Percentiles rank a stretch among this genome's conserved stretches.
phyloP scores from a whole-genome alignment of 768 basidiomycete genomes.

The Mrakia frigida region DNA sequence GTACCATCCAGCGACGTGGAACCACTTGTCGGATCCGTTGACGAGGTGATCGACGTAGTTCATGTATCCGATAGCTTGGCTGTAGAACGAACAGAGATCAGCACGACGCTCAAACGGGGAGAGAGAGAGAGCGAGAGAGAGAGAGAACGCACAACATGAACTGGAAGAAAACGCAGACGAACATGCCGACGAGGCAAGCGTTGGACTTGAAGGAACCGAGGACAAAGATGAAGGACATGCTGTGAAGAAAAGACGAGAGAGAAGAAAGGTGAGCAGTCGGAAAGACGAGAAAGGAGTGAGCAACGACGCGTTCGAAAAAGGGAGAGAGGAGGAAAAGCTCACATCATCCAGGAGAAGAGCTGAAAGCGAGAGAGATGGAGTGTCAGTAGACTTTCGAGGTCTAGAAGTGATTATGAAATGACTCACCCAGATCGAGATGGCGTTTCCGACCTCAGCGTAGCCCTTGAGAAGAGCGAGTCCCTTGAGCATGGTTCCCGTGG shows the following conservation, averaged over 20 bases:
- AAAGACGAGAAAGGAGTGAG: too few species aligned
- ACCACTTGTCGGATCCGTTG: background rate
- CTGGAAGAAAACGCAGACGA: background rate
- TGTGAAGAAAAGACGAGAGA: background rate
- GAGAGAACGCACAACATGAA: background rate
- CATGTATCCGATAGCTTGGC: constrained; percentile 2
- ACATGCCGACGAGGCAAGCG: background rate
- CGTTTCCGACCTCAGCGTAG: background rate
- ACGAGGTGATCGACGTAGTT: background rate
- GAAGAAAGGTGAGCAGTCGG: too few species aligned
- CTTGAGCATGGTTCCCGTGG: background rate
- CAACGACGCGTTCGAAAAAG: too few species aligned
- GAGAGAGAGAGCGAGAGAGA: background rate
- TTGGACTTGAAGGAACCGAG: background rate
- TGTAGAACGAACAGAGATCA: background rate
- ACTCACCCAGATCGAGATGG: background rate
- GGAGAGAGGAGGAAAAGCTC: too few species aligned
- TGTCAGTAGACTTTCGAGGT: too few species aligned
- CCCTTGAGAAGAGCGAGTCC: background rate
- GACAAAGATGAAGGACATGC: constrained; percentile 1
- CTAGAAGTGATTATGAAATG: background rate
- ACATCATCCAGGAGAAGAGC: too few species aligned
- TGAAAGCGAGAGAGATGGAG: too few species aligned
- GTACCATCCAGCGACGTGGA: background rate
- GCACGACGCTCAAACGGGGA: background rate